Conservation (phyloP, 164 flowering plant species). For the Dillenia suffruticosa region DNA sequence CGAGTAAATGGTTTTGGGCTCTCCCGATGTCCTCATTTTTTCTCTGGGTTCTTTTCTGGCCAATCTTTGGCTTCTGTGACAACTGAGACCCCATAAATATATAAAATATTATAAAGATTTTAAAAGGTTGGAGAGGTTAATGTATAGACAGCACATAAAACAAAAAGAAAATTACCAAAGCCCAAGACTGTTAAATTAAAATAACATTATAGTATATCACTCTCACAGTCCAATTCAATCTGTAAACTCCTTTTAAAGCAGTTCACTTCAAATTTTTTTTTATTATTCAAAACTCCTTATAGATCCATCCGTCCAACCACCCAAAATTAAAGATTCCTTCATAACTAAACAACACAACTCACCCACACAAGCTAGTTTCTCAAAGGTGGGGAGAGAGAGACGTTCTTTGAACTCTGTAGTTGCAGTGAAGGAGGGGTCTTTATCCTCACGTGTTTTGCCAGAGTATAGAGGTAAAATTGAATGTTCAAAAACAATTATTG, state of each 20-base stretch:
- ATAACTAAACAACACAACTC: constrained; percentile 24
- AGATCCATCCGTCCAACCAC: constrained; percentile 44
- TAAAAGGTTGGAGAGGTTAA: constrained; percentile 2
- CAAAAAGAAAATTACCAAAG: constrained; percentile 41
- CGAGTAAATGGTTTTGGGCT: constrained; percentile 10
- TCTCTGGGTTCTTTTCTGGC: constrained; percentile 32
- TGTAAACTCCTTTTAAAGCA: constrained; percentile 30
- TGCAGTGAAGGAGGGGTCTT: constrained; percentile 7
- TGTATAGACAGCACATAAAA: constrained; percentile 30
- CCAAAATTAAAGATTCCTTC: constrained; percentile 31
- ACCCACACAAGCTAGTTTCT: constrained; percentile 1
- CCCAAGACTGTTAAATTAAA: constrained; percentile 16
- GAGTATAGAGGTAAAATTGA: too few species aligned
- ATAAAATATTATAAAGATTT: background rate
- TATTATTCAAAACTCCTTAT: constrained; percentile 26
- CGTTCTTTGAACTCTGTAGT: constrained; percentile 2
- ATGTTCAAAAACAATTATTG: too few species aligned
- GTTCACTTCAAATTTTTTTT: constrained; percentile 16
- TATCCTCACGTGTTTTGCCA: background rate
- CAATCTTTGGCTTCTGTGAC: constrained; percentile 40
- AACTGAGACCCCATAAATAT: background rate
- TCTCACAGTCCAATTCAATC: constrained; percentile 15
- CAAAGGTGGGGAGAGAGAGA: constrained; percentile 3
- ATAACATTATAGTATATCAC: constrained; percentile 8
- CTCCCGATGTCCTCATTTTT: constrained; percentile 35